Conservation (phyloP, 139 green algal species). For the Marvania coccoides region DNA sequence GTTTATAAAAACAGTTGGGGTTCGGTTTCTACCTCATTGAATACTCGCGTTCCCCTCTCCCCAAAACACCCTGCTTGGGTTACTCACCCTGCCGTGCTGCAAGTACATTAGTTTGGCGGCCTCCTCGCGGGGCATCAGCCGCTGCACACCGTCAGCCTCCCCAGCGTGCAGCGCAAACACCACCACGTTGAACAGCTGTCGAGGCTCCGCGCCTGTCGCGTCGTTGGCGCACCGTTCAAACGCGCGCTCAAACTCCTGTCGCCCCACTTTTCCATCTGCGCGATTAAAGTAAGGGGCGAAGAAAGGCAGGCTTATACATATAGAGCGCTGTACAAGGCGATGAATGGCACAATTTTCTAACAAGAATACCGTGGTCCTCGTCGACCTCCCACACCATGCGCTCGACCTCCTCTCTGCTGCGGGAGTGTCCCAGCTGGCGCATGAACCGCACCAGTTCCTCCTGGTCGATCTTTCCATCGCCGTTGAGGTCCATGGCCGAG, state of each 20-base stretch:
- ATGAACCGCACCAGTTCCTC: constrained; percentile 76
- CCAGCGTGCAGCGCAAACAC: constrained; percentile 94
- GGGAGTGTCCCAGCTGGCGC: constrained; percentile 56
- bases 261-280: constrained; percentile 2
- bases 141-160: constrained; percentile 40
- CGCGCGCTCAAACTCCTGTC: neutral
- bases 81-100: constrained; percentile 55
- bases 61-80: neutral
- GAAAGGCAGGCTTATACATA: too few relatives aligned
- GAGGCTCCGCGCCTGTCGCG: constrained; percentile 70
- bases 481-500: constrained; percentile 70
- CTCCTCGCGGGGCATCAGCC: constrained; percentile 57
- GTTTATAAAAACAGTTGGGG: neutral
- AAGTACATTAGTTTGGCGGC: constrained; percentile 93
- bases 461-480: constrained; percentile 71
- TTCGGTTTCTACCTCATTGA: neutral
- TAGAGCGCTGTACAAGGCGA: too few relatives aligned
- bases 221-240: neutral
- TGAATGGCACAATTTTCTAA: too few relatives aligned
- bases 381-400: constrained; percentile 99
- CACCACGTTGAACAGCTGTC: constrained; percentile 86
- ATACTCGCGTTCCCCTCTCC: neutral
- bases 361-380: constrained; percentile 92
- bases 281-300: too few relatives aligned
- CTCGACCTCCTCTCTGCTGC: constrained; percentile 71